Evolutionary conservation across 2,329 filamentous ascomycete species (phyloP).

Genomic region (Penicillium freii): DNA sequence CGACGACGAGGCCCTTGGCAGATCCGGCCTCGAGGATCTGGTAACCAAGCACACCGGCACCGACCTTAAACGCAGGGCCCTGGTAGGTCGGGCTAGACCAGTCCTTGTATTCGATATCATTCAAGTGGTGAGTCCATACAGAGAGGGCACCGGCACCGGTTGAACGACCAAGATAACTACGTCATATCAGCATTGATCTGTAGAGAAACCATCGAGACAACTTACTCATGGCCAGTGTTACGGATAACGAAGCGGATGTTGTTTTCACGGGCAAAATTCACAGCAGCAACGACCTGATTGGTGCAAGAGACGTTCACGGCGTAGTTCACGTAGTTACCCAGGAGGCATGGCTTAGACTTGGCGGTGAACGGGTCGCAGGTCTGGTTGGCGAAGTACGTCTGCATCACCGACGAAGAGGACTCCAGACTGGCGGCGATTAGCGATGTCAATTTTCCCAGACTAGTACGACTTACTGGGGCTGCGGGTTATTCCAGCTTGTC

Average conservation of each 20-base stretch:
- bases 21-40: constrained; percentile 51
- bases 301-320: constrained; percentile 36
- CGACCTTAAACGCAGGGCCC: constrained; percentile 54
- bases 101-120: constrained; percentile 28
- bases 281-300: constrained; percentile 29
- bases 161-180: constrained; percentile 53
- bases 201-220: neutral
- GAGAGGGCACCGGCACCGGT: constrained; percentile 55
- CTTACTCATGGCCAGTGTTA: constrained; percentile 45
- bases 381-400: constrained; percentile 34
- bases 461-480: constrained; percentile 25
- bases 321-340: constrained; percentile 36
- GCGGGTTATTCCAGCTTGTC: constrained; percentile 28
- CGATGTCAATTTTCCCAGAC: neutral
- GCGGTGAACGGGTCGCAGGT: constrained; percentile 33
- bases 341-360: constrained; percentile 22
- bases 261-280: constrained; percentile 47
- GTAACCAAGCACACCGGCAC: constrained; percentile 54
- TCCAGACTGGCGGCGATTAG: constrained; percentile 15
- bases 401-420: constrained; percentile 35
- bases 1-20: constrained; percentile 49
- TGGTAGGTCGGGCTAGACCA: constrained; percentile 47
- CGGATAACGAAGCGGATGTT: constrained; percentile 53
- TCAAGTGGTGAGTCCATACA: constrained; percentile 37
- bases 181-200: neutral